Percentiles rank a stretch among this genome's conserved stretches.
phyloP scores from a whole-genome alignment of 176 grass and related monocot genomes.

The Neostapfia colusana region DNA sequence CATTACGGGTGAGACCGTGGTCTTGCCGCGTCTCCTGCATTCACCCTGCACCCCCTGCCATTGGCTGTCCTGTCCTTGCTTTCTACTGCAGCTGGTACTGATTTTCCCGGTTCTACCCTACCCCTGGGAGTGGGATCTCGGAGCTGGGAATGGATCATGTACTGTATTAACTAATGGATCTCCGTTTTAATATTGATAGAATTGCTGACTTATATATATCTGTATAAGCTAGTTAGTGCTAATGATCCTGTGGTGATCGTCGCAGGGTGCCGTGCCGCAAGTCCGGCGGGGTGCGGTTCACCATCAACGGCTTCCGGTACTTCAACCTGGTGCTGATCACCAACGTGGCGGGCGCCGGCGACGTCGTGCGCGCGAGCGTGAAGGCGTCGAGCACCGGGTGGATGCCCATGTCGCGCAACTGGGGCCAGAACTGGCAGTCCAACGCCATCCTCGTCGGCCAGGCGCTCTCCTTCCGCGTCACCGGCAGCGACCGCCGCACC shows the following conservation, averaged over 20 bases:
- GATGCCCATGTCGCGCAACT: constrained; percentile 81
- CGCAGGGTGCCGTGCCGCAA: constrained; percentile 64
- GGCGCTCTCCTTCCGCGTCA: constrained; percentile 76
- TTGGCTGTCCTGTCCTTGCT: neutral
- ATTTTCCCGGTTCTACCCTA: constrained; percentile 21
- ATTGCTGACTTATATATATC: too few species aligned
- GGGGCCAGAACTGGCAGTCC: constrained; percentile 97
- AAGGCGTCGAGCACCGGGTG: constrained; percentile 59
- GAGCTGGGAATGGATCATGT: neutral
- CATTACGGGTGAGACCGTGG: constrained; percentile 27
- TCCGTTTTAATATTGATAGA: neutral
- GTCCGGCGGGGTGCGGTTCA: constrained; percentile 60
- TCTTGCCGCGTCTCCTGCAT: neutral
- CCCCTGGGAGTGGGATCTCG: neutral
- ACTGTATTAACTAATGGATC: too few species aligned
- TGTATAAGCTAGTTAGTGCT: neutral
- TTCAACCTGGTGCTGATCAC: constrained; percentile 93
- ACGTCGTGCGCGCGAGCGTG: constrained; percentile 62
- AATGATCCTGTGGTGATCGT: neutral
- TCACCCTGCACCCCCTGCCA: neutral
- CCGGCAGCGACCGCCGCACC: constrained; percentile 61
- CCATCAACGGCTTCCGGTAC: constrained; percentile 80
- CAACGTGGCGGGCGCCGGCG: constrained; percentile 71
- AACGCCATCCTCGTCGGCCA: constrained; percentile 62
- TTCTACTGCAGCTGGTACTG: neutral